A percentile compares a stretch with the other conserved stretches of the same genome.
phyloP scores from a whole-genome alignment of 805 yeast species.

The Isabelozyma pseudorhagii region DNA sequence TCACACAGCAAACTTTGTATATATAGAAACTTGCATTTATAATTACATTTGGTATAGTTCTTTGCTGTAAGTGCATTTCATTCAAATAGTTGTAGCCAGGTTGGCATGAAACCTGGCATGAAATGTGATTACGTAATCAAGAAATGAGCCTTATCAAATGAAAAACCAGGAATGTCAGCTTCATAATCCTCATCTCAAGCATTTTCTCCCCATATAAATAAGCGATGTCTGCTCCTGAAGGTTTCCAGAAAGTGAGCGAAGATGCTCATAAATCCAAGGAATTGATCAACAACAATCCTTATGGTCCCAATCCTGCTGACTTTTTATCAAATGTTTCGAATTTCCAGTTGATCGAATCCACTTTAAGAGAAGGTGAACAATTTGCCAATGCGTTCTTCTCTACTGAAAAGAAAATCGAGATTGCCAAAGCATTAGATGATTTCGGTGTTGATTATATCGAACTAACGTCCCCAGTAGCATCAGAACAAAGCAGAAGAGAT shows the following conservation, averaged over 20 bases:
- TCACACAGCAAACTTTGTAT: too few species aligned
- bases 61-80: too few species aligned
- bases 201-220: too few species aligned
- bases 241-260: constrained; percentile 35
- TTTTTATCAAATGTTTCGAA: constrained; percentile 82
- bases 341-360: constrained; percentile 91
- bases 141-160: too few species aligned
- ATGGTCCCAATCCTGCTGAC: constrained; percentile 95
- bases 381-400: constrained; percentile 95
- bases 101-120: too few species aligned
- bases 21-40: too few species aligned
- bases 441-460: constrained; percentile 98
- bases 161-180: too few species aligned
- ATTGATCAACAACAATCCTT: constrained; percentile 57
- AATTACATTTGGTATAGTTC: too few species aligned
- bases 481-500: constrained; percentile 87
- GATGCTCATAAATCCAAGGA: constrained; percentile 24
- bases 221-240: constrained; percentile 26
- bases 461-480: constrained; percentile 97
- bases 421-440: constrained; percentile 95
- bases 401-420: constrained; percentile 93
- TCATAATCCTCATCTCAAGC: too few species aligned
- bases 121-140: too few species aligned
- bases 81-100: too few species aligned
- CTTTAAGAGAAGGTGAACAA: constrained; percentile 97